A percentile compares a stretch with the other conserved stretches of the same genome.
Evolutionary conservation across 2,329 filamentous ascomycete genomes (phyloP).

Genomic region (Emmonsiellopsis sp.): DNA sequence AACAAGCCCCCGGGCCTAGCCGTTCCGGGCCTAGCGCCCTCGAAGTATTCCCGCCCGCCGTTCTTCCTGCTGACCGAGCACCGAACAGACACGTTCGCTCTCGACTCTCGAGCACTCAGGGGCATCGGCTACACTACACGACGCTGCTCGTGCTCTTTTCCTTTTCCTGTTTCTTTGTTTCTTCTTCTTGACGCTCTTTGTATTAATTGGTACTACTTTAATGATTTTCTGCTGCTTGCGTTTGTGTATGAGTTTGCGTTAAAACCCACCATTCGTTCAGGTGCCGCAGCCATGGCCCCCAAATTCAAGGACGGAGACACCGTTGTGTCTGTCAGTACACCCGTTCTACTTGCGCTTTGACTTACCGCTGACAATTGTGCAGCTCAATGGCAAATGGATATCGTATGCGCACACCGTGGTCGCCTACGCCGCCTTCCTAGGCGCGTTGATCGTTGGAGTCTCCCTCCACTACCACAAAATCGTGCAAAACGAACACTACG

Average conservation of each 20-base stretch:
- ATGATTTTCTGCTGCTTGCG: constrained; percentile 11
- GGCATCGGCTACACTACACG: background rate
- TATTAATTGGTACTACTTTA: constrained; percentile 14
- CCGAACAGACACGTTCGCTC: background rate
- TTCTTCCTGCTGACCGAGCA: no score
- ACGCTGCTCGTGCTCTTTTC: background rate
- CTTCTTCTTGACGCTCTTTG: constrained; percentile 9
- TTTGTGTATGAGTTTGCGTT: background rate
- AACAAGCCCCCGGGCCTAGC: background rate
- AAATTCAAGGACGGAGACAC: constrained; percentile 55
- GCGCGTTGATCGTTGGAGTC: constrained; percentile 71
- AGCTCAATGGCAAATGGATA: constrained; percentile 82
- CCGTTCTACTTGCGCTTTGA: background rate
- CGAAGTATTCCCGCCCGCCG: no score
- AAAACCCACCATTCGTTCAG: constrained; percentile 8
- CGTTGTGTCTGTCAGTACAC: constrained; percentile 45
- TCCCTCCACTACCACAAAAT: constrained; percentile 92
- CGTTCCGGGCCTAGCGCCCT: background rate
- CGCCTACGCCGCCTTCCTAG: constrained; percentile 77
- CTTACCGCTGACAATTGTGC: constrained; percentile 8
- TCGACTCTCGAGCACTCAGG: background rate
- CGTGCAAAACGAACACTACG: constrained; percentile 92
- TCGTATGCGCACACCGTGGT: constrained; percentile 76
- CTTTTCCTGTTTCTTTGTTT: constrained; percentile 3
- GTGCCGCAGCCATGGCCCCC: constrained; percentile 44